A percentile compares a stretch with the other conserved stretches of the same genome.
phyloP scores from a whole-genome alignment of 2,329 filamentous ascomycete species.

The Pseudogymnoascus sp. region DNA sequence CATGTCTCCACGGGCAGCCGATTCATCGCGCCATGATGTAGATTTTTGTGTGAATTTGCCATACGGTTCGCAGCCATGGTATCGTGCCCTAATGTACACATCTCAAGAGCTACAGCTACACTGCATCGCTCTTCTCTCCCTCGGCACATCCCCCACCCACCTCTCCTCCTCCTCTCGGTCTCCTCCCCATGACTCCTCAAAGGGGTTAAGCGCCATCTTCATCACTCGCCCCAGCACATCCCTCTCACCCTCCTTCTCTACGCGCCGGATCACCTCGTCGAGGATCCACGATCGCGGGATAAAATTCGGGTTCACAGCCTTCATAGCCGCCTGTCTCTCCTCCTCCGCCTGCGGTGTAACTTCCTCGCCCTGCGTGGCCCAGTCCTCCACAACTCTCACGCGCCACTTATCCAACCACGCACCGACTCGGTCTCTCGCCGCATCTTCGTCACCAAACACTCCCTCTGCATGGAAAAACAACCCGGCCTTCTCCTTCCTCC shows the following conservation, averaged over 20 bases:
- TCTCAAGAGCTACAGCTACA: slow-evolving; percentile 85
- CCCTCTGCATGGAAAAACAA: slow-evolving; percentile 77
- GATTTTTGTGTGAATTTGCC: not conserved
- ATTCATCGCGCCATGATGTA: not conserved
- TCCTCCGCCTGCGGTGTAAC: slow-evolving; percentile 36
- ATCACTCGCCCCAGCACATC: slow-evolving; percentile 70
- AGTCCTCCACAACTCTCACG: slow-evolving; percentile 64
- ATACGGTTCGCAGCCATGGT: not conserved
- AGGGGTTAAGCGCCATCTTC: slow-evolving; percentile 77
- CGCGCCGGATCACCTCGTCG: slow-evolving; percentile 83
- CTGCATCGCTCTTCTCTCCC: slow-evolving; percentile 70
- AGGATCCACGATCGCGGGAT: slow-evolving; percentile 85
- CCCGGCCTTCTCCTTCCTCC: slow-evolving; percentile 54
- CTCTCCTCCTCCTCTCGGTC: slow-evolving; percentile 69
- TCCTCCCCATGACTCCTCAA: slow-evolving; percentile 67
- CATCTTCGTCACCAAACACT: slow-evolving; percentile 52
- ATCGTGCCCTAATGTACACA: not conserved
- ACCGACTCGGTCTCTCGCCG: slow-evolving; percentile 58
- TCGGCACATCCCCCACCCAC: slow-evolving; percentile 80
- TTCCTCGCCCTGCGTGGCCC: slow-evolving; percentile 44
- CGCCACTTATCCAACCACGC: slow-evolving; percentile 80
- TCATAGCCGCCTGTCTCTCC: slow-evolving; percentile 66
- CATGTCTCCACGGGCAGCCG: not conserved
- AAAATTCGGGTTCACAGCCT: slow-evolving; percentile 84
- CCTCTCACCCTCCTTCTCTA: slow-evolving; percentile 75